Evolutionary conservation across 257 asterid genomes (phyloP), one percentile per base, ranked within the genome.

Genomic region (Verbascum thapsus): DNA sequence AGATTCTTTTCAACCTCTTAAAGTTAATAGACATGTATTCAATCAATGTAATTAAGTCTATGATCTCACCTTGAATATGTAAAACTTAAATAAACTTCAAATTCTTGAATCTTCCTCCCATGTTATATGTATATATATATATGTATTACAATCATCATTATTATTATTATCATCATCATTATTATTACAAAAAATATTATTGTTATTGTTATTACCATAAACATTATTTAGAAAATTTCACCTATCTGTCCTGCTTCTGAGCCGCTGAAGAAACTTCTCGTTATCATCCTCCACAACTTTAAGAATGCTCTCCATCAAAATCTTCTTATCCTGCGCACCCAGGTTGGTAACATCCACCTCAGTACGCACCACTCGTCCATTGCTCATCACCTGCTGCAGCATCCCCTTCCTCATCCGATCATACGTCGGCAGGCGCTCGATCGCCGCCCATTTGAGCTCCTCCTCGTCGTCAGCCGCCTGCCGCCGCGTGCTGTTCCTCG

Each of bases 361-460:
- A 7, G 75, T 22, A 5, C 26, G 72, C 19, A 78, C 47, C 1
- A 80, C 68, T 48, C 60, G 71, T 37, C 87, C 90, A 68, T 68
- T 74, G 52, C 81, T 77, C 67, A 48, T 73, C 39, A 76, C 81
- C 57, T 78, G 79, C 37, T 57, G 70, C 61, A 80, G 69, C 85
- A 83, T 74, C 53, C 87, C 90, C 63, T 75, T 80, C 49, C 83
- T 73, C 72, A 83, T 19, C 51, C 90, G 58, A 42, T 83, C 80
- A 18, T 76, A 83, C 23, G 90, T 83, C 26, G 83, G 81, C 53
- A 83, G 66, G 72, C 87, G 74, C 70, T 83, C 85, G 18, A 83
- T 78, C 7, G 90, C 90, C 5, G 90, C 90, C 90, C 87, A 78
- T 53, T 53, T 73, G 9, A 83, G 90, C 78, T 83, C 83, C 63